Conservation (phyloP, 371 early-diverging fungal species). For the Haplosporangium sp. region DNA sequence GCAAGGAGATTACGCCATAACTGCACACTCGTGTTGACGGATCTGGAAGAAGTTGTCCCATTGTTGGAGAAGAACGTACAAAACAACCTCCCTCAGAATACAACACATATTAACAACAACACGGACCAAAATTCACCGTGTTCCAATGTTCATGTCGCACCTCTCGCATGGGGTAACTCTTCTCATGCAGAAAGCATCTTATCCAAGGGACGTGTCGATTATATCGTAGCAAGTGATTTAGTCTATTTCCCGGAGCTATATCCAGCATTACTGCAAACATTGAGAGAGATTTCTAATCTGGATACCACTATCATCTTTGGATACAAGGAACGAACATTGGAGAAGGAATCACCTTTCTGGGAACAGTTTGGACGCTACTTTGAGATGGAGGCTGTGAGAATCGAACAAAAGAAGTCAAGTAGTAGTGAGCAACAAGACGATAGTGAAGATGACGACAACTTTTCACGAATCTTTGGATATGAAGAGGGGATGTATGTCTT, state of each 20-base stretch:
- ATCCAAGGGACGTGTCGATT: slow-evolving; percentile 57
- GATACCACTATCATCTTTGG: slow-evolving; percentile 65
- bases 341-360: slow-evolving; percentile 73
- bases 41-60: slow-evolving; percentile 67
- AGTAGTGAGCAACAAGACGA: neutral
- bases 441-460: neutral
- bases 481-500: slow-evolving; percentile 5
- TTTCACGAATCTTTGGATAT: neutral
- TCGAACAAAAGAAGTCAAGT: slow-evolving; percentile 4
- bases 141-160: slow-evolving; percentile 54
- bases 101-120: neutral
- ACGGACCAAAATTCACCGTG: neutral
- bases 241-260: slow-evolving; percentile 72
- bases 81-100: slow-evolving; percentile 7
- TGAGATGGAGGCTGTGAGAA: slow-evolving; percentile 66
- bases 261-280: slow-evolving; percentile 58
- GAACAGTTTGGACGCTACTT: slow-evolving; percentile 71
- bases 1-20: slow-evolving; percentile 57
- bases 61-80: slow-evolving; percentile 62
- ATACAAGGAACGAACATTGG: slow-evolving; percentile 68
- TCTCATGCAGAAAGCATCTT: slow-evolving; percentile 53
- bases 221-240: slow-evolving; percentile 67
- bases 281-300: slow-evolving; percentile 58
- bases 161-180: slow-evolving; percentile 67
- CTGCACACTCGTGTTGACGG: slow-evolving; percentile 64